Base-by-base conservation (phyloP, 176 grass and related monocot species). In the Carex scoparia region DNA sequence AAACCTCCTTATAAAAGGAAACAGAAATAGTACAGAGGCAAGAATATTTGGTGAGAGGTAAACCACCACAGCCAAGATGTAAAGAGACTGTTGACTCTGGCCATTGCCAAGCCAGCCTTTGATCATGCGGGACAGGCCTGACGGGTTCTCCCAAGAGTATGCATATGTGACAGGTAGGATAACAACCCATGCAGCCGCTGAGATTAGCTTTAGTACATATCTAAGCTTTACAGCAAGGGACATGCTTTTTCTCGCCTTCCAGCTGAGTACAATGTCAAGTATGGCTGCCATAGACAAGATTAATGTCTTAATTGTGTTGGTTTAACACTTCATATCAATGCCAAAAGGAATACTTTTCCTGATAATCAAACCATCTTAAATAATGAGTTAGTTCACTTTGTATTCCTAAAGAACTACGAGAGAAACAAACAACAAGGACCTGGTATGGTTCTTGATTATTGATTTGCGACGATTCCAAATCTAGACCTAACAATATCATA, bases 201-300 rank as follows among this genome's bases (percentile, higher is more conserved):
- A 89, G 69, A 95, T 78, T 70, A 95, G 81, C 87, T 99, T 99
- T 86, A 99, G 84, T 80, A 99, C 87, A 89, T 91, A 99, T 87
- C 96, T 90, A 86, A 99, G 77, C 81, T 95, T 95, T 67, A 93
- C 93, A 58, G 90, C 85, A 86, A 94, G 89, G 2, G 93, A 91
- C 96, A 99, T 99, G 85, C 81, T 99, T 93, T 68, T 95, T 82
- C 96, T 95, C 81, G 96, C 96, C 86, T 99, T 95, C 96, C 96
- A 99, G 83, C 93, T 87, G 79, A 99, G 94, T 63, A 95, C 88
- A 70, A 95, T 87, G 84, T 99, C 96, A 80, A 99, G 90, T 16
- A 92, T 53, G 57, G 93, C 96, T 99, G 93, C 72, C 84, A 81
- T 51, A 71, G 44, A 65, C 69, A 81, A 64, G 33, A 81, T 19